Conservation (phyloP, 1,284 basidiomycete genomes). For the Leccinum subatratum region DNA sequence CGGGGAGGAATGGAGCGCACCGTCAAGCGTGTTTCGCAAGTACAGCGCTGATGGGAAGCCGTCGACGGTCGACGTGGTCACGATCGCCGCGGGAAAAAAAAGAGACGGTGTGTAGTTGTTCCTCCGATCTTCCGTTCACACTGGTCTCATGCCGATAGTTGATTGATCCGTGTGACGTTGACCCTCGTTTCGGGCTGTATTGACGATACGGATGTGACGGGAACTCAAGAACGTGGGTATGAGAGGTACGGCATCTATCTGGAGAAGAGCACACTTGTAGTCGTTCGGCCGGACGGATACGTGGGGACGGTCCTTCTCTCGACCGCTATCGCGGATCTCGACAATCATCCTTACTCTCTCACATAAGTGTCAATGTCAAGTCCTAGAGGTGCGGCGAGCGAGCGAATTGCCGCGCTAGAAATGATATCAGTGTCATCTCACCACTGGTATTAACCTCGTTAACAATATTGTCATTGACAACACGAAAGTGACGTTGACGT, state of each 20-base stretch:
- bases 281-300: conserved; percentile 58
- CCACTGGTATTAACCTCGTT: no score
- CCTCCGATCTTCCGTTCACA: conserved; percentile 54
- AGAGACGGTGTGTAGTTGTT: conserved; percentile 41
- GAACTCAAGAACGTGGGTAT: conserved; percentile 37
- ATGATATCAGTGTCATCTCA: no score
- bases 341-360: conserved; percentile 35
- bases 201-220: conserved; percentile 35
- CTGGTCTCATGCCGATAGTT: conserved; percentile 36
- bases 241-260: conserved; percentile 44
- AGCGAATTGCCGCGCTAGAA: not conserved
- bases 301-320: conserved; percentile 45
- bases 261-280: conserved; percentile 43
- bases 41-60: conserved; percentile 30
- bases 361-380: not conserved
- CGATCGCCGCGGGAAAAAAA: conserved; percentile 47
- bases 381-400: not conserved
- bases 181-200: conserved; percentile 10
- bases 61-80: conserved; percentile 45
- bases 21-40: conserved; percentile 38
- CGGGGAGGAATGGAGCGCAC: conserved; percentile 40
- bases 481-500: no score
- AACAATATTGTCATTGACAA: no score
- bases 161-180: conserved; percentile 4
- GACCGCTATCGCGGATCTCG: conserved; percentile 31